Conservation (phyloP, 1,284 basidiomycete genomes). For the Rhodotorula sp. region DNA sequence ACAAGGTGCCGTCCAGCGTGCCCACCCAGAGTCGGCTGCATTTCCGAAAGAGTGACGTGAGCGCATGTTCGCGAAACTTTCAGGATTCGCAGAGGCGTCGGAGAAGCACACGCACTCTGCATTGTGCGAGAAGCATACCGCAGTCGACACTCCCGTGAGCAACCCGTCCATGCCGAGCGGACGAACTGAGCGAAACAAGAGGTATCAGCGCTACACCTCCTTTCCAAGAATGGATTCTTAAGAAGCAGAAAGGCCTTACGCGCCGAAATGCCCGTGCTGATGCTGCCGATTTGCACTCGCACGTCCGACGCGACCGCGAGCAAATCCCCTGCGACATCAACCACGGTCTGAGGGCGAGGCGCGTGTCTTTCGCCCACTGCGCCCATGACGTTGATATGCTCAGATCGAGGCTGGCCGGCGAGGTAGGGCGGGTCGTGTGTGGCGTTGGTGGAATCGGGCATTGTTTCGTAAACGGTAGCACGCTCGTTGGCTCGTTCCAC, state of each 20-base stretch:
- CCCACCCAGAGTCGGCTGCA: conserved; percentile 31
- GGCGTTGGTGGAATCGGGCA: background rate
- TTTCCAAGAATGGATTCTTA: too few relatives aligned
- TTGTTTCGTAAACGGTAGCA: background rate
- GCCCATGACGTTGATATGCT: background rate
- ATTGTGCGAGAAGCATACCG: conserved; percentile 7
- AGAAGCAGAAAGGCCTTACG: background rate
- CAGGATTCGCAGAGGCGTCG: background rate
- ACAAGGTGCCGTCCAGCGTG: conserved; percentile 3
- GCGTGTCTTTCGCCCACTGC: background rate
- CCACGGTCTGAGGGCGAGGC: background rate
- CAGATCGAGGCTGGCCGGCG: background rate
- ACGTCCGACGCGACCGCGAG: conserved; percentile 4
- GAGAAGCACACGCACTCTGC: background rate
- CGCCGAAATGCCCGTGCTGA: background rate
- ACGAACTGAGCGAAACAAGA: background rate
- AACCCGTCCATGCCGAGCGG: background rate
- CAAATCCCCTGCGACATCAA: conserved; percentile 11
- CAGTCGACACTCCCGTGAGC: background rate
- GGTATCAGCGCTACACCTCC: too few relatives aligned
- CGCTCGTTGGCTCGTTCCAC: background rate
- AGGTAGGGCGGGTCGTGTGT: background rate
- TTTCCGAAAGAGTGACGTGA: background rate
- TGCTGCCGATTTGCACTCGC: conserved; percentile 10
- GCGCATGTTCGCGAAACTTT: too few relatives aligned